These are phyloP conservation scores for Leccinellum rugosiceps DNA, from an alignment of 768 basidiomycete species.

Conservation along the genomic window DNA sequence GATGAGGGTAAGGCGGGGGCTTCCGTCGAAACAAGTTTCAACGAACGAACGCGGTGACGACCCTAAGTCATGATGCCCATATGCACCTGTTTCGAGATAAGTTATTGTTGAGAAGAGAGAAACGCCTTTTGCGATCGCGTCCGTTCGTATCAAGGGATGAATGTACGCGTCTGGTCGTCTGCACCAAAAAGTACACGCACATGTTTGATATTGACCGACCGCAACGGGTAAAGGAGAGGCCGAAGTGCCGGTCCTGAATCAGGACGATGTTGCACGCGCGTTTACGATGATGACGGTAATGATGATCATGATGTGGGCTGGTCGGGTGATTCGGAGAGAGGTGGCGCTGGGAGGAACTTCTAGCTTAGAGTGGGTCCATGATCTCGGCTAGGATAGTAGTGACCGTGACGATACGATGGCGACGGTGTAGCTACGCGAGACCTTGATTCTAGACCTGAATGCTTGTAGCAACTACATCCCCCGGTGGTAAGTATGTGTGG, in stretches of 20 bases:
- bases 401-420: not conserved
- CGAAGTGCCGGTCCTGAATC: not conserved
- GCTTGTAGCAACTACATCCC: not conserved
- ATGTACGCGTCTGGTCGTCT: not conserved
- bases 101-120: not conserved
- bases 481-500: not conserved
- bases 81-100: not conserved
- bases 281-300: not conserved
- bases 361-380: not conserved
- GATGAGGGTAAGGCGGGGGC: not conserved
- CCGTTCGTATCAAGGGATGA: not conserved
- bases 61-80: not conserved
- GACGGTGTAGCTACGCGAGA: not conserved
- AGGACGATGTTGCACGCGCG: not conserved
- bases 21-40: conserved; percentile 7
- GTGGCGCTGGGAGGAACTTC: not conserved
- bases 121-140: not conserved
- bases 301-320: not conserved
- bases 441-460: not conserved
- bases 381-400: not conserved
- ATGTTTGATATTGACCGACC: not conserved
- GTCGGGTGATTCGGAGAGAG: not conserved
- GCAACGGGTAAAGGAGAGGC: not conserved
- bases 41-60: not conserved
- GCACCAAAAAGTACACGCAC: not conserved